Percentiles rank a stretch among this genome's conserved stretches.
phyloP scores from a whole-genome alignment of 257 asterid species.

The Cynanchum wilfordii region DNA sequence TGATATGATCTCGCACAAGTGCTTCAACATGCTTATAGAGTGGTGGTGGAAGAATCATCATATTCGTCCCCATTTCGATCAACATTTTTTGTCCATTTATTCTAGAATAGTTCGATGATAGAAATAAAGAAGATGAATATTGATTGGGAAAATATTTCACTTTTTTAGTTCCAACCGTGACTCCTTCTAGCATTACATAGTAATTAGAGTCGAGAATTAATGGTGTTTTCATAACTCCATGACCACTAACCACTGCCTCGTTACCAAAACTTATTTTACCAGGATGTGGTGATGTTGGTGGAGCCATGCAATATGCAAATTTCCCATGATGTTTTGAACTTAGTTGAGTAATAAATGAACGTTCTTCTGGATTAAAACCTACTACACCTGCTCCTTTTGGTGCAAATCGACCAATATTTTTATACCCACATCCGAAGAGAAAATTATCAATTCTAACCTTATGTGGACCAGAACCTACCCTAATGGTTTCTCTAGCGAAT shows the following conservation, averaged over 20 bases:
- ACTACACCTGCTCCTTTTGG: conserved; percentile 43
- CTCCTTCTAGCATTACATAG: conserved; percentile 38
- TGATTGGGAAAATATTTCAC: conserved; percentile 7
- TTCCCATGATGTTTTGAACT: conserved; percentile 28
- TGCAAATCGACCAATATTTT: conserved; percentile 23
- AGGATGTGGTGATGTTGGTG: conserved; percentile 11
- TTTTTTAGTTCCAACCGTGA: conserved; percentile 29
- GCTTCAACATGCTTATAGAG: conserved; percentile 19
- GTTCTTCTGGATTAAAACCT: conserved; percentile 47
- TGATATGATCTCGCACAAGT: conserved; percentile 14
- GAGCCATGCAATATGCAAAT: conserved; percentile 61
- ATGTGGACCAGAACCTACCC: conserved; percentile 20
- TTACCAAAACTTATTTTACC: conserved; percentile 53
- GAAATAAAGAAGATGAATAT: too few relatives aligned
- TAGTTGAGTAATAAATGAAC: conserved; percentile 44
- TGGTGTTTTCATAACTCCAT: conserved; percentile 39
- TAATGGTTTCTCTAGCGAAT: conserved; percentile 42
- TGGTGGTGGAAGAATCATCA: conserved; percentile 30
- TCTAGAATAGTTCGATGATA: not conserved
- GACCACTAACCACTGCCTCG: conserved; percentile 28
- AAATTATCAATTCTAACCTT: conserved; percentile 20
- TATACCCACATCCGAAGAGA: conserved; percentile 55
- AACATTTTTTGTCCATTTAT: conserved; percentile 15
- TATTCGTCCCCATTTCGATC: conserved; percentile 53
- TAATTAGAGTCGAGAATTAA: conserved; percentile 25